Evolutionary conservation across 2,329 filamentous ascomycete genomes (phyloP).

Genomic region (Cladophialophora psammophila): DNA sequence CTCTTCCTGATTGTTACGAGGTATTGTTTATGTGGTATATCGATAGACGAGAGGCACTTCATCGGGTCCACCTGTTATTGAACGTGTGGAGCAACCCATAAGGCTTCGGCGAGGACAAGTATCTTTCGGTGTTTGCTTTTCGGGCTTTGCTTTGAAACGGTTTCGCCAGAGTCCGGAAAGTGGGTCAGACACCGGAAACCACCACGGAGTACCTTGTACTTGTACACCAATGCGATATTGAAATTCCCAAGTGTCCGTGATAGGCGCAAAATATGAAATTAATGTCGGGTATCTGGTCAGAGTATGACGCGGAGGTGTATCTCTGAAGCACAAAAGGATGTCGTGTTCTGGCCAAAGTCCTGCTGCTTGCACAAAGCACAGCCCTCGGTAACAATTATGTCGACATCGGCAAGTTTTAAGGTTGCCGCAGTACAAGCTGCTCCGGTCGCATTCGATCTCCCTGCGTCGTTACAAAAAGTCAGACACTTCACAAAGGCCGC

Average conservation of each 20-base stretch:
- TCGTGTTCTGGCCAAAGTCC: background rate
- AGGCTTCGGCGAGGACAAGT: conserved; percentile 4
- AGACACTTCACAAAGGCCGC: conserved; percentile 63
- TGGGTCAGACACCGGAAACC: background rate
- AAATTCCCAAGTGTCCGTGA: background rate
- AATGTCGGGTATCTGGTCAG: background rate
- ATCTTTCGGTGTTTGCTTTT: conserved; percentile 22
- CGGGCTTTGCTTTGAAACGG: conserved; percentile 13
- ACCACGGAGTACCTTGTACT: background rate
- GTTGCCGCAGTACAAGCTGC: conserved; percentile 20
- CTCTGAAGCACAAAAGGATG: conserved; percentile 9
- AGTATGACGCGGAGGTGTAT: background rate
- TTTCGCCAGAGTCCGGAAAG: background rate
- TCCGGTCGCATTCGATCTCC: conserved; percentile 18
- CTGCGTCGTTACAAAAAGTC: conserved; percentile 2
- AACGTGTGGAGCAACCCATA: conserved; percentile 1
- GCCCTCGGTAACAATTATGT: background rate
- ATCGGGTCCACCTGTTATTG: background rate
- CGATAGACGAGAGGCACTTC: background rate
- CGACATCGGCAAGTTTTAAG: conserved; percentile 4
- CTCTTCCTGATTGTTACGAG: background rate
- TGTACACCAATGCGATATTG: background rate
- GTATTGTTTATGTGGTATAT: conserved; percentile 7
- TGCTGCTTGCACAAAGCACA: background rate
- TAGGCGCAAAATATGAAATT: background rate